Conservation (phyloP, 177 flowering plant genomes). For the Vitis hybrid region DNA sequence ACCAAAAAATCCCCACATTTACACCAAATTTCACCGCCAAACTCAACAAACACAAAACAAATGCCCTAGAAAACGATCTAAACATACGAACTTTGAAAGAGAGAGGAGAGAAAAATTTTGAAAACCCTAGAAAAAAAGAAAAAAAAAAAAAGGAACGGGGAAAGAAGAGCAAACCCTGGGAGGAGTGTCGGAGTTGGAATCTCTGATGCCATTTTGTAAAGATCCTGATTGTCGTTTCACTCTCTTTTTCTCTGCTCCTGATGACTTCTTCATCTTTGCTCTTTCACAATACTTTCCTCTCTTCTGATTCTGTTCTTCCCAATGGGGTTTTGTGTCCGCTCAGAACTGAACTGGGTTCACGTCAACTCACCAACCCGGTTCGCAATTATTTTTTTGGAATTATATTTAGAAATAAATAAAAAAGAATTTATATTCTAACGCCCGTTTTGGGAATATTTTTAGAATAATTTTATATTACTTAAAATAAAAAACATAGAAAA, state of each 20-base stretch:
- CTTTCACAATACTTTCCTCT: background rate
- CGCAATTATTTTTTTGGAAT: no score
- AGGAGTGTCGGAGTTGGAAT: conserved; percentile 35
- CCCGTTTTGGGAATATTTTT: no score
- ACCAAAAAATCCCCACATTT: no score
- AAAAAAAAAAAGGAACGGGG: background rate
- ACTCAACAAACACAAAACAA: no score
- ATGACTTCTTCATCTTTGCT: conserved; percentile 38
- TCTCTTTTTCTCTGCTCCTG: conserved; percentile 43
- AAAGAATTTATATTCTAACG: no score
- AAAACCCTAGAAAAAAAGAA: conserved; percentile 21
- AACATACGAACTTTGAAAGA: background rate
- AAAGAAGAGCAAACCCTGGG: conserved; percentile 35
- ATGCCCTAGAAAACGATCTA: background rate
- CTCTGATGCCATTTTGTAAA: conserved; percentile 29
- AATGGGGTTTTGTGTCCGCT: no score
- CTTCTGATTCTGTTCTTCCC: background rate
- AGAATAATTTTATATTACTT: no score
- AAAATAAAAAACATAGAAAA: no score
- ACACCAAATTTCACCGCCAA: no score
- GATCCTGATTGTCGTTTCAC: conserved; percentile 25
- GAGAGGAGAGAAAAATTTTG: background rate
- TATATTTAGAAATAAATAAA: no score
- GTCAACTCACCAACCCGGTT: no score
- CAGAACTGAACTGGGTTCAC: no score